Evolutionary conservation across 306 rosid genomes (phyloP).

Genomic region (Vigna nakashimae): DNA sequence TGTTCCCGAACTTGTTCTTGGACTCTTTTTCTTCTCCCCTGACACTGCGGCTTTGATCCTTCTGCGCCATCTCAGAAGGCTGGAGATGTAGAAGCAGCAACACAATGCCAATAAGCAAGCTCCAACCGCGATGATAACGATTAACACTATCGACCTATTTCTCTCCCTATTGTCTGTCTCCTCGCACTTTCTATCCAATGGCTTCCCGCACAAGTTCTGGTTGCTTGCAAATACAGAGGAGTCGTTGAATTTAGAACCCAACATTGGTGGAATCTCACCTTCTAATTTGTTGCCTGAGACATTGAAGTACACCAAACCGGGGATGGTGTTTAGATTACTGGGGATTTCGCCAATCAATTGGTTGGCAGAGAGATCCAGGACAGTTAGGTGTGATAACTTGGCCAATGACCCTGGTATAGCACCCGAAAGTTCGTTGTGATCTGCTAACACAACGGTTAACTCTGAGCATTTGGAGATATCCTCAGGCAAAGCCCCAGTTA

Average conservation of each 20-base stretch:
- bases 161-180: background rate
- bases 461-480: background rate
- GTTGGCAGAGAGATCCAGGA: constrained; percentile 15
- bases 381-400: background rate
- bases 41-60: constrained; percentile 17
- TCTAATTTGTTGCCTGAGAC: constrained; percentile 6
- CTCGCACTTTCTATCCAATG: background rate
- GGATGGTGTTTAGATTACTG: background rate
- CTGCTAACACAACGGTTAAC: constrained; percentile 7
- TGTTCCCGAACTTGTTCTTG: constrained; percentile 8
- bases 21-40: constrained; percentile 21
- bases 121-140: constrained; percentile 1
- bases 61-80: constrained; percentile 14
- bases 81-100: constrained; percentile 23
- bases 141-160: constrained; percentile 6
- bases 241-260: constrained; percentile 17
- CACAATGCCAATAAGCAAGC: constrained; percentile 1
- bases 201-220: constrained; percentile 12
- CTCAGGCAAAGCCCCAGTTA: background rate
- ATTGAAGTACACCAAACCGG: constrained; percentile 1
- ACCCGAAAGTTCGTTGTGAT: constrained; percentile 25
- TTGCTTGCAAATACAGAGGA: constrained; percentile 2
- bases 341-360: constrained; percentile 11
- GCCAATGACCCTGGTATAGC: constrained; percentile 13
- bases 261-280: constrained; percentile 11